Percentiles rank a stretch among this genome's conserved stretches.
phyloP scores from a whole-genome alignment of 306 rosid species.

The Fagus sylvatica region DNA sequence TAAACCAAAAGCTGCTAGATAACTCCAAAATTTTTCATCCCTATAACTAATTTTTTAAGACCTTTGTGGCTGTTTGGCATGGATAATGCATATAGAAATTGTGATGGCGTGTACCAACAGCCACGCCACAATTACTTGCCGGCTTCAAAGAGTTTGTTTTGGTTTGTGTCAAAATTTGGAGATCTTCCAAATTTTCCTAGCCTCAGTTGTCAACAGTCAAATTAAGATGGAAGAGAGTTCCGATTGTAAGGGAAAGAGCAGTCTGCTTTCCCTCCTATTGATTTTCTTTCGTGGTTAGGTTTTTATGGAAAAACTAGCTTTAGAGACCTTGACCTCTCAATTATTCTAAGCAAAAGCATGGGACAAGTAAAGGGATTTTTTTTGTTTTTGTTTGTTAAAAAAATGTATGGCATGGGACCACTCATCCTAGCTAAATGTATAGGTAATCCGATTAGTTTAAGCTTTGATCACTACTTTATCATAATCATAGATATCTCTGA shows the following conservation, averaged over 20 bases:
- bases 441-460: constrained; percentile 14
- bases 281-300: constrained; percentile 18
- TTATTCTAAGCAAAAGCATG: background rate
- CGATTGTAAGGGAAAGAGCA: background rate
- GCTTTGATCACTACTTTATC: constrained; percentile 24
- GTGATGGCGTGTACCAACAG: constrained; percentile 27
- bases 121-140: constrained; percentile 26
- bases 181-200: too few relatives aligned
- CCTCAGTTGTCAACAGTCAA: background rate
- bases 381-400: constrained; percentile 13
- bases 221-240: background rate
- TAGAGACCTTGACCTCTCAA: constrained; percentile 24
- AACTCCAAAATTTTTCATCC: background rate
- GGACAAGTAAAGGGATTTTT: constrained; percentile 18
- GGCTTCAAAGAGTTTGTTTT: constrained; percentile 20
- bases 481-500: background rate
- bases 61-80: background rate
- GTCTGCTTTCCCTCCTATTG: background rate
- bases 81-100: background rate
- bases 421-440: background rate
- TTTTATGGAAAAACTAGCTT: constrained; percentile 21
- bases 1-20: background rate
- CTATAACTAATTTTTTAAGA: constrained; percentile 13
- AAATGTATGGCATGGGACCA: constrained; percentile 3
- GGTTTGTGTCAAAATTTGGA: constrained; percentile 1